Conservation (phyloP, 371 early-diverging fungal species). For the Lichtheimia hyalospora region DNA sequence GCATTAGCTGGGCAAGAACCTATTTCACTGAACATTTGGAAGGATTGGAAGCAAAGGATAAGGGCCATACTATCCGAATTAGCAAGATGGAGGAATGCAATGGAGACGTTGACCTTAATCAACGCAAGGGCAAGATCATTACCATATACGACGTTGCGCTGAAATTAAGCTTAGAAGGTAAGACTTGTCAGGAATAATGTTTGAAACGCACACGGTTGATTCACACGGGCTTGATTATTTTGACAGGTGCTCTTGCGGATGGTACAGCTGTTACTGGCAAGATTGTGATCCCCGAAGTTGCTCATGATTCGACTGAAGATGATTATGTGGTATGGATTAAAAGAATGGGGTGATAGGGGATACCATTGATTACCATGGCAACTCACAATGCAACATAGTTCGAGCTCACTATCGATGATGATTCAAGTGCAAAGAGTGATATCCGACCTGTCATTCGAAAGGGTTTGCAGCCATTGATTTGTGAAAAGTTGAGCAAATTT, state of each 20-base stretch:
- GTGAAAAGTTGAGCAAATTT: slow-evolving; percentile 63
- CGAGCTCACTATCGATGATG: slow-evolving; percentile 61
- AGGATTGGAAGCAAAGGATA: slow-evolving; percentile 34
- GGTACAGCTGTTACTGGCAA: slow-evolving; percentile 65
- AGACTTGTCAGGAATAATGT: background rate
- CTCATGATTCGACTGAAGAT: slow-evolving; percentile 79
- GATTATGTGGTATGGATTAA: slow-evolving; percentile 67
- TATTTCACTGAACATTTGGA: slow-evolving; percentile 66
- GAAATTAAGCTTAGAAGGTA: slow-evolving; percentile 33
- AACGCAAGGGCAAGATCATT: slow-evolving; percentile 90
- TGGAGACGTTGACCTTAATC: slow-evolving; percentile 90
- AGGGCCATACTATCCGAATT: slow-evolving; percentile 57
- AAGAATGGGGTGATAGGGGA: background rate
- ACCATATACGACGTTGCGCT: slow-evolving; percentile 84
- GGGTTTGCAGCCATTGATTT: slow-evolving; percentile 57
- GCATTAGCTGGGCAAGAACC: slow-evolving; percentile 82
- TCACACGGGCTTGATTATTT: background rate
- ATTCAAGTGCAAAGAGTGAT: slow-evolving; percentile 46
- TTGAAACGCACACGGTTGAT: too few relatives aligned
- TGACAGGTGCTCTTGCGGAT: slow-evolving; percentile 39
- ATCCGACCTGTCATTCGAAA: slow-evolving; percentile 69
- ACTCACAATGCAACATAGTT: slow-evolving; percentile 38
- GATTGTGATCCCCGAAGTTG: slow-evolving; percentile 85
- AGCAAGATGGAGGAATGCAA: slow-evolving; percentile 59
- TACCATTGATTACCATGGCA: background rate